Base-by-base conservation (phyloP, 2,329 filamentous ascomycete genomes). In the Peltaster fructicola region DNA sequence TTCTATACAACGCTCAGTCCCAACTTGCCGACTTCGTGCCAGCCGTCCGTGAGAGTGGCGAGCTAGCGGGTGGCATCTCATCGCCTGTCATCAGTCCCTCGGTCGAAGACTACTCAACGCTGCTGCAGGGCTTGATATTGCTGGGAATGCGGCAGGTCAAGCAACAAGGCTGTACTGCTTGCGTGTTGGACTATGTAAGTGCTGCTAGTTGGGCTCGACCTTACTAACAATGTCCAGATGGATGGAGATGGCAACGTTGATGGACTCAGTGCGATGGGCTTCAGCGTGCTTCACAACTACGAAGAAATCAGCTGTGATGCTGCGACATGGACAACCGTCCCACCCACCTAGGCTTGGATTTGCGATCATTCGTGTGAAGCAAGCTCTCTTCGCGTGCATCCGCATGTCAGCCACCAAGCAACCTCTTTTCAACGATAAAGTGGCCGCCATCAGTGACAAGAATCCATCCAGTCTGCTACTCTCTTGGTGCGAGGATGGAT, bases 131-230 rank as follows among this genome's bases (percentile, higher is more conserved):
- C 0, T 52, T 91, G 34, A 75, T 80, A 8, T 52, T 90, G 32
- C 68, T 91, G 54, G 79, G 77, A 1, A 70, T 88, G 40, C 67
- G 77, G 29, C 80, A 88, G 52, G 77, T 81, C 48, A 85, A 84
- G 50, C 67, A 67, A 38, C 68, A 84, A 44, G 78, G 76, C 32
- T 72, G 75, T 25, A 65, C 66, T 35, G 71, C 71, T 30, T 77
- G 74, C 25, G 57, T 90, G 22, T 51, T 91, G 30, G 80, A 81
- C 47, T 84, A 78, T 67, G 80, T 88, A 54, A 59, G 73, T 61
- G 23, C 17, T 19, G 17, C 15, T 17, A 14, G 3, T 26, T 12
- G 20, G 14, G 14, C 14, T 28, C 20, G 10, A 11, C 10, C 11
- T 10, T 12, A 16, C 24, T 24, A 14, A 11, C 9, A 8, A 20